Evolutionary conservation across 2,329 filamentous ascomycete species (phyloP), one percentile per base, ranked within the genome.

Genomic region (Rasamsonia emersonii): DNA sequence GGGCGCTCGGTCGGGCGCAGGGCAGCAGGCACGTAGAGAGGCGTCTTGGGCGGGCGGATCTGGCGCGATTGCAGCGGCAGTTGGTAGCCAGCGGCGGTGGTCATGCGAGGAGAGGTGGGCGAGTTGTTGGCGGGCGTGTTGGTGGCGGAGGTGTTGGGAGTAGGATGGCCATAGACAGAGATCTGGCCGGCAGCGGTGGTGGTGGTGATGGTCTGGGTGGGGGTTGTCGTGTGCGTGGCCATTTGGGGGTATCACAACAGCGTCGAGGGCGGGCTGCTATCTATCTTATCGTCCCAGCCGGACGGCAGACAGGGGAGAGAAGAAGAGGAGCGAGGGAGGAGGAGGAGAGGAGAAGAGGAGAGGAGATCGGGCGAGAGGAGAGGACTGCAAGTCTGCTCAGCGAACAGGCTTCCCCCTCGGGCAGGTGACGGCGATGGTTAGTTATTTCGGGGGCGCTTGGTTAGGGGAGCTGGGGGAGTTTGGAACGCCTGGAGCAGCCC

Each of bases 11-110:
- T 78, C 32, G 71, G 75, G 33, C 76, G 67, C 40, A 79, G 59
- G 5, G 70, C 75, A 8, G 76, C 76, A 15, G 76, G 76, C 14
- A 78, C 69, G 49, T 79, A 79, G 31, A 78, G 62, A 18, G 75
- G 74, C 14, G 68, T 66, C 53, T 77, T 75, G 29, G 68, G 67
- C 14, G 71, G 72, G 34, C 73, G 70, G 37, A 78, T 57, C 55
- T 77, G 73, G 39, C 70, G 69, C 15, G 65, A 64, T 39, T 71
- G 68, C 27, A 63, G 41, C 3, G 58, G 60, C 7, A 61, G 46
- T 30, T 50, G 51, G 38, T 58, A 51, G 10, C 56, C 43, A 1
- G 51, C 37, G n/a, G 54, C 48, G n/a, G 50, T 51, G n/a, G 53
- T 43, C 30, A 59, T 49, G 15, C 62, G 63, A 28, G 70, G 69